Percentiles rank a stretch among this genome's conserved stretches.
Conservation (phyloP, 257 asterid species). For the Nicotiana sylvestris region DNA sequence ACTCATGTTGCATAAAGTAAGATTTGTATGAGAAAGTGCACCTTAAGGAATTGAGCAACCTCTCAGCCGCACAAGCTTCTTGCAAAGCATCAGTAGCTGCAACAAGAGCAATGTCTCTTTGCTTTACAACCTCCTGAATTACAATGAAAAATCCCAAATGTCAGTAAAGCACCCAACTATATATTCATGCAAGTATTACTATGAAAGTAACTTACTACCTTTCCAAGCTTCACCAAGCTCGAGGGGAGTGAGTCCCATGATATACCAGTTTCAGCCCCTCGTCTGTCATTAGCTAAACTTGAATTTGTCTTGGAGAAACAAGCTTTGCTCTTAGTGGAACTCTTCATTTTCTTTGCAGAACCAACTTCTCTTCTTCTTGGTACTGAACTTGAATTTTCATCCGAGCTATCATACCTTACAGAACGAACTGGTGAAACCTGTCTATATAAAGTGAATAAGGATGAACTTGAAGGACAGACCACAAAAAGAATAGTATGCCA, state of each 20-base stretch:
- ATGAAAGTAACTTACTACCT: slow-evolving; percentile 36
- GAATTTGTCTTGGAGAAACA: slow-evolving; percentile 24
- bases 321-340: slow-evolving; percentile 27
- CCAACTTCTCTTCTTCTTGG: slow-evolving; percentile 26
- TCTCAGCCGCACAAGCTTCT: slow-evolving; percentile 76
- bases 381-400: slow-evolving; percentile 39
- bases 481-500: not conserved
- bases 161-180: not conserved
- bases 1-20: not conserved
- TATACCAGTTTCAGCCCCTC: slow-evolving; percentile 49
- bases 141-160: not conserved
- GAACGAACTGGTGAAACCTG: slow-evolving; percentile 71
- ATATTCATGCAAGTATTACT: not conserved
- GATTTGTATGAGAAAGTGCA: slow-evolving; percentile 13
- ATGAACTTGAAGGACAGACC: not conserved
- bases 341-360: slow-evolving; percentile 29
- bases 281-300: slow-evolving; percentile 35
- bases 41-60: slow-evolving; percentile 75
- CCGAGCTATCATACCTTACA: slow-evolving; percentile 47
- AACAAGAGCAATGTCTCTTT: slow-evolving; percentile 52
- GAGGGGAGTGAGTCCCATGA: slow-evolving; percentile 57
- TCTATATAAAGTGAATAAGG: slow-evolving; percentile 13
- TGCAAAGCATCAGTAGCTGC: slow-evolving; percentile 79
- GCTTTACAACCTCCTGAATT: slow-evolving; percentile 53
- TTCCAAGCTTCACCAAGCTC: slow-evolving; percentile 56